Conservation (phyloP, 192 early-diverging fungal genomes). For the Rhizophagus sp. region DNA sequence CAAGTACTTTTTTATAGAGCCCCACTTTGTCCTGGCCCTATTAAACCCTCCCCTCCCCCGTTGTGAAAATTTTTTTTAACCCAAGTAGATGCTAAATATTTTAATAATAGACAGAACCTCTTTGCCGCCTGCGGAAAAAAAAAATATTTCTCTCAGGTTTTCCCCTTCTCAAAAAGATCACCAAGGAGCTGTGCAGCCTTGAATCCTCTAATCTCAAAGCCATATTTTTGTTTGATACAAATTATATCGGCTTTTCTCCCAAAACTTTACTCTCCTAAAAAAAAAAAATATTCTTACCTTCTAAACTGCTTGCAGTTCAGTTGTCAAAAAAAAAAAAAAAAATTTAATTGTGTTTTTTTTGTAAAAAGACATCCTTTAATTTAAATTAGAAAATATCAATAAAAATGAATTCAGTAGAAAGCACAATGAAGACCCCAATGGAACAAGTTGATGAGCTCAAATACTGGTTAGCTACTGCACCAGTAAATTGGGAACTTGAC, state of each 20-base stretch:
- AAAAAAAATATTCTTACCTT: background rate
- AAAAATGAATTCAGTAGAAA: slow-evolving; percentile 30
- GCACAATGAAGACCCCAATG: slow-evolving; percentile 30
- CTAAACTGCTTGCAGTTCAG: background rate
- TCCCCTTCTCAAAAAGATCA: slow-evolving; percentile 8
- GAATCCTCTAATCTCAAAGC: background rate
- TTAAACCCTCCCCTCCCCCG: background rate
- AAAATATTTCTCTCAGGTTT: slow-evolving; percentile 8
- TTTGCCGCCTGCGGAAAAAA: slow-evolving; percentile 23
- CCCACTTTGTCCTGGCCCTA: background rate
- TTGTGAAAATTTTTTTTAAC: background rate
- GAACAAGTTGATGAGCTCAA: slow-evolving; percentile 51
- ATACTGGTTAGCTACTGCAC: slow-evolving; percentile 68
- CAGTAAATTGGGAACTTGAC: slow-evolving; percentile 61
- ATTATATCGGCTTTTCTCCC: slow-evolving; percentile 12
- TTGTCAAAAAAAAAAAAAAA: background rate
- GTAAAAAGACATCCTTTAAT: slow-evolving; percentile 5
- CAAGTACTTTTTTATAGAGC: background rate
- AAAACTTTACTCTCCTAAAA: background rate
- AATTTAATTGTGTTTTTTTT: slow-evolving; percentile 5
- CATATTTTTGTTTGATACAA: slow-evolving; percentile 32
- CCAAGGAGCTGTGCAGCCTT: slow-evolving; percentile 30
- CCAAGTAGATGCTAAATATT: slow-evolving; percentile 12
- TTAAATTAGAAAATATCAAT: background rate
- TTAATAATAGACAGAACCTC: slow-evolving; percentile 22